Conservation (phyloP, 2,329 filamentous ascomycete genomes). For the Colletotrichum phormii region DNA sequence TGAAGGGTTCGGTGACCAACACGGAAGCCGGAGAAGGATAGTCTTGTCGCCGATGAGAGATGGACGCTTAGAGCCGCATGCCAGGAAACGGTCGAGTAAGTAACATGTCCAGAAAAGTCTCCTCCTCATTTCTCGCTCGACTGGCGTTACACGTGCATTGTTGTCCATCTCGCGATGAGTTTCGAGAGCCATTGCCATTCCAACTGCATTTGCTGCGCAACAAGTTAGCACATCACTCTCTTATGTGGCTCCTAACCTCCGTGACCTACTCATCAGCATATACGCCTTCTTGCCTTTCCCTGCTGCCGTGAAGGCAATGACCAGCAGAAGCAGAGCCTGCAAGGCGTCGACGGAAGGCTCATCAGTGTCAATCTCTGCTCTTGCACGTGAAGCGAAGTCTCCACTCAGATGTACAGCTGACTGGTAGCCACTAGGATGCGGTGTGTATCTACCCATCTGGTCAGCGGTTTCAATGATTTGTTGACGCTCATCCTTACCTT, state of each 20-base stretch:
- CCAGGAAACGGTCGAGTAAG: conserved; percentile 84
- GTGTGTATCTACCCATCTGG: conserved; percentile 69
- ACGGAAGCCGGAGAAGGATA: conserved; percentile 80
- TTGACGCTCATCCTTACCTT: conserved; percentile 57
- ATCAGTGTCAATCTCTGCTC: conserved; percentile 79
- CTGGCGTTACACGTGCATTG: conserved; percentile 69
- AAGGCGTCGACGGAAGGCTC: conserved; percentile 83
- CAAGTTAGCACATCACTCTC: conserved; percentile 22
- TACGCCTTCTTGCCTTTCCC: conserved; percentile 88
- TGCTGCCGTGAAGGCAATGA: conserved; percentile 79
- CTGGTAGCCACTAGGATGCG: conserved; percentile 74
- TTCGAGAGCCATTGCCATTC: conserved; percentile 86
- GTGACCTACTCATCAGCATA: conserved; percentile 79
- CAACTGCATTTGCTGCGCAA: conserved; percentile 74
- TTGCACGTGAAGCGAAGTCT: conserved; percentile 77
- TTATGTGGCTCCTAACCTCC: not conserved
- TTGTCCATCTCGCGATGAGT: conserved; percentile 80
- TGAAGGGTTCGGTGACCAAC: conserved; percentile 74
- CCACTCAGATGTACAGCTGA: conserved; percentile 76
- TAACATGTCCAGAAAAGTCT: conserved; percentile 93
- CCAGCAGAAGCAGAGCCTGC: conserved; percentile 80
- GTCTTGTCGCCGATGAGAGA: conserved; percentile 84
- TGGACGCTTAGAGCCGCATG: conserved; percentile 84
- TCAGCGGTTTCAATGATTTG: conserved; percentile 35
- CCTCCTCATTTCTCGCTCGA: conserved; percentile 81